These are phyloP conservation scores for Chalara sp. DNA, from an alignment of 2,329 filamentous ascomycete species.

Conservation along the genomic window DNA sequence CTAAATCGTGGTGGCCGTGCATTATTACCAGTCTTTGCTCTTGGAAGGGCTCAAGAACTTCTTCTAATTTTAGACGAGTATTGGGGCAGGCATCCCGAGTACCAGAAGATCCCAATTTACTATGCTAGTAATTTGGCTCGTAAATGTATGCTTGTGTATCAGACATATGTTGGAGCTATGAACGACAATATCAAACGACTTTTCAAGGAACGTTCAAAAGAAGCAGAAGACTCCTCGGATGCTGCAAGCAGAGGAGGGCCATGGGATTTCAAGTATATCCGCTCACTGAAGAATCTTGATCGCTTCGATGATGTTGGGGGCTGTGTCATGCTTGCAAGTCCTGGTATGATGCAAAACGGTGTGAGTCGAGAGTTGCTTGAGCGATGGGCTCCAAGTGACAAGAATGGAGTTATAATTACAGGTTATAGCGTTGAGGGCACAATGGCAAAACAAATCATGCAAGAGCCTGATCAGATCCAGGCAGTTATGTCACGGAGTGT, in stretches of 20 bases:
- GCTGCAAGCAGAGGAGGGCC: slow-evolving; percentile 72
- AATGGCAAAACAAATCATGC: slow-evolving; percentile 93
- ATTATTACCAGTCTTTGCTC: slow-evolving; percentile 89
- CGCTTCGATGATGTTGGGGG: slow-evolving; percentile 92
- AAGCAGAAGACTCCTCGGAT: slow-evolving; percentile 76
- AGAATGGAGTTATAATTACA: slow-evolving; percentile 97
- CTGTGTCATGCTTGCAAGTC: slow-evolving; percentile 95
- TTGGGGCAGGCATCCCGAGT: slow-evolving; percentile 84
- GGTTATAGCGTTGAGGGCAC: slow-evolving; percentile 98
- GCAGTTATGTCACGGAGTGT: slow-evolving; percentile 79
- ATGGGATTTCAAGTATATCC: slow-evolving; percentile 95
- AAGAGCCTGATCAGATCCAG: slow-evolving; percentile 90
- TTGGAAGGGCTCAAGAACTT: slow-evolving; percentile 89
- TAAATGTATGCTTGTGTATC: slow-evolving; percentile 98
- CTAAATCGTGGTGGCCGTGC: slow-evolving; percentile 88
- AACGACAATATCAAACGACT: slow-evolving; percentile 97
- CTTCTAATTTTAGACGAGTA: slow-evolving; percentile 95
- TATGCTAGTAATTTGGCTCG: slow-evolving; percentile 92
- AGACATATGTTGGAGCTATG: slow-evolving; percentile 97
- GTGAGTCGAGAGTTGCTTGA: slow-evolving; percentile 90
- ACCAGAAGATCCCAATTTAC: slow-evolving; percentile 89
- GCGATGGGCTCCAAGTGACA: slow-evolving; percentile 90
- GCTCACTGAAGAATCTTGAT: slow-evolving; percentile 86
- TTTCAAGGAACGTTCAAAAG: slow-evolving; percentile 88
- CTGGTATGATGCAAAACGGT: slow-evolving; percentile 97